These are phyloP conservation scores for Aspergillus asperescens DNA, from an alignment of 495 filamentous ascomycete genomes.

Conservation along the genomic window DNA sequence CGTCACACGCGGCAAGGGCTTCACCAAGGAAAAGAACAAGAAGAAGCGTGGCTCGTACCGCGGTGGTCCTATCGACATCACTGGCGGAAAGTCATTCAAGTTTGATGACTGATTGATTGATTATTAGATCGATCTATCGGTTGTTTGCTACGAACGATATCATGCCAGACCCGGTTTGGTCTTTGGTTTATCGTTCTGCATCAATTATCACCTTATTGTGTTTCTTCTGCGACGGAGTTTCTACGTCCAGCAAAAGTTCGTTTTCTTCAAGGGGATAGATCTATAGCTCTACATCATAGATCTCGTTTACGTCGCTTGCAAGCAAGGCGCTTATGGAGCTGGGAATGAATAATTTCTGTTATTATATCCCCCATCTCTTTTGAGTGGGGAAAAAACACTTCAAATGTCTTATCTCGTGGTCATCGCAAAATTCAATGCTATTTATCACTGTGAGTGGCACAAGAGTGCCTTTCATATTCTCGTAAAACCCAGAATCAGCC, in stretches of 20 bases:
- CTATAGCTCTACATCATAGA: conserved; percentile 17
- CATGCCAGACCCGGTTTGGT: not conserved
- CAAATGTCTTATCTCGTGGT: too few species aligned
- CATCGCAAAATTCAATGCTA: too few species aligned
- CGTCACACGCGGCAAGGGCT: conserved; percentile 89
- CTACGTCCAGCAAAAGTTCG: conserved; percentile 6
- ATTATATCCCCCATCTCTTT: not conserved
- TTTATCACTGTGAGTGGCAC: too few species aligned
- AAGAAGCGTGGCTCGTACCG: conserved; percentile 78
- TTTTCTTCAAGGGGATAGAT: conserved; percentile 10
- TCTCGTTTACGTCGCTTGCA: conserved; percentile 9
- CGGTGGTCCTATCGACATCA: conserved; percentile 75
- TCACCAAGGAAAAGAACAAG: conserved; percentile 99
- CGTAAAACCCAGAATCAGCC: too few species aligned
- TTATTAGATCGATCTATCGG: conserved; percentile 21
- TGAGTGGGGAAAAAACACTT: too few species aligned
- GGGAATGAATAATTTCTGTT: conserved; percentile 10
- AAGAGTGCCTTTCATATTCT: too few species aligned
- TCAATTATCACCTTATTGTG: not conserved
- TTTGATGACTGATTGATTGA: conserved; percentile 63
- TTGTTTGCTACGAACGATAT: not conserved
- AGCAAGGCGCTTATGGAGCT: conserved; percentile 32
- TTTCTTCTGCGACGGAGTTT: not conserved
- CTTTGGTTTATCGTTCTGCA: not conserved
- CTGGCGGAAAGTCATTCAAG: conserved; percentile 66